Evolutionary conservation across 768 basidiomycete species (phyloP).

Genomic region (Gymnopilus dilepis): DNA sequence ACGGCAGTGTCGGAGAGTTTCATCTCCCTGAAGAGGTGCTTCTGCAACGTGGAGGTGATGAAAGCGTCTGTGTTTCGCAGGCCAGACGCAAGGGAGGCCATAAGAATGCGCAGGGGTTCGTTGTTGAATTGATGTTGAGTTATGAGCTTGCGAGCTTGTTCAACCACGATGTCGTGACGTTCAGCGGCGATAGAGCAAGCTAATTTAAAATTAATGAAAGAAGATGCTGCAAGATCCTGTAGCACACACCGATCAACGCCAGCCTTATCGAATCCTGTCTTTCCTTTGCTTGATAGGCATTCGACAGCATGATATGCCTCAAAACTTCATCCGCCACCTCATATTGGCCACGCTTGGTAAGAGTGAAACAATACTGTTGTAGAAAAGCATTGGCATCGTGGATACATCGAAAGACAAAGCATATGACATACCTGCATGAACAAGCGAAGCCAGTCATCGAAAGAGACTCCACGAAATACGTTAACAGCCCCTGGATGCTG

Average conservation of each 20-base stretch:
- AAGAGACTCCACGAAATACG: constrained; percentile 80
- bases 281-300: constrained; percentile 66
- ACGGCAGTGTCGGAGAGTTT: constrained; percentile 69
- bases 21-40: constrained; percentile 83
- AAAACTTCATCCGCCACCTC: constrained; percentile 77
- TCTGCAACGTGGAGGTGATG: constrained; percentile 79
- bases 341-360: constrained; percentile 66
- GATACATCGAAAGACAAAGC: background rate
- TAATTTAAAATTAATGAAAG: constrained; percentile 33
- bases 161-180: constrained; percentile 63
- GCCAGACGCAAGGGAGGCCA: constrained; percentile 76
- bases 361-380: constrained; percentile 72
- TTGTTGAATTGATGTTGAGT: constrained; percentile 84
- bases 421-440: constrained; percentile 75
- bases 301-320: constrained; percentile 75
- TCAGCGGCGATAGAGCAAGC: constrained; percentile 74
- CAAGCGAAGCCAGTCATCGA: constrained; percentile 84
- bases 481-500: constrained; percentile 53
- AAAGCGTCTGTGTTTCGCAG: constrained; percentile 74
- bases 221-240: background rate
- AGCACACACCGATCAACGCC: constrained; percentile 70
- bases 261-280: constrained; percentile 76
- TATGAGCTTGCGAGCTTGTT: constrained; percentile 79
- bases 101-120: constrained; percentile 79
- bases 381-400: background rate